These are phyloP conservation scores for Penicillium cataractarum DNA, from an alignment of 495 filamentous ascomycete genomes.

Conservation along the genomic window DNA sequence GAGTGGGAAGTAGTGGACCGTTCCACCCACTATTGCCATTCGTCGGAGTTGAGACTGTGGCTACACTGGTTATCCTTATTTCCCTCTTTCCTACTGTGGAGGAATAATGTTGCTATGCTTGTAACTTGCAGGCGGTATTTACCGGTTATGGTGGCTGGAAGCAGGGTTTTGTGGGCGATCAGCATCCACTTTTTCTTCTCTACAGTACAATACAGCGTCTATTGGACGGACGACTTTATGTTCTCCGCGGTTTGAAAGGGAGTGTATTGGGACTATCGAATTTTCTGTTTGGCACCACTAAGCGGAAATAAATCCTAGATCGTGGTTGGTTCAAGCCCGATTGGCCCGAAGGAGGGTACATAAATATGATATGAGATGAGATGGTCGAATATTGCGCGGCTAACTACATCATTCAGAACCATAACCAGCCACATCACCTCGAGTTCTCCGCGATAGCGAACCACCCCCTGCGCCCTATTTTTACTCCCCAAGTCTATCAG, in stretches of 20 bases:
- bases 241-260: too few relatives aligned
- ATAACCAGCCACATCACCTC: background rate
- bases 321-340: background rate
- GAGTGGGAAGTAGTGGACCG: background rate
- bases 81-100: too few relatives aligned
- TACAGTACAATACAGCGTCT: too few relatives aligned
- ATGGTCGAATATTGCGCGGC: background rate
- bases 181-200: background rate
- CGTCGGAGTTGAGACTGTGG: background rate
- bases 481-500: too few relatives aligned
- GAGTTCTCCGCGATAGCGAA: background rate
- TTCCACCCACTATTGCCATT: constrained; percentile 4
- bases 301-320: background rate
- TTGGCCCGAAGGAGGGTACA: background rate
- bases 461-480: too few relatives aligned
- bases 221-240: too few relatives aligned
- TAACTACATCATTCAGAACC: background rate
- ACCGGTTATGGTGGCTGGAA: background rate
- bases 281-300: background rate
- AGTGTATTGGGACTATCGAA: background rate
- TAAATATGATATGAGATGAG: background rate
- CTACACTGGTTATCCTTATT: constrained; percentile 1
- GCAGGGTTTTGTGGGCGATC: background rate
- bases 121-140: background rate
- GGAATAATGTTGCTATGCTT: too few relatives aligned